Base-by-base conservation (phyloP, 306 rosid species). In the Betula pendula region DNA sequence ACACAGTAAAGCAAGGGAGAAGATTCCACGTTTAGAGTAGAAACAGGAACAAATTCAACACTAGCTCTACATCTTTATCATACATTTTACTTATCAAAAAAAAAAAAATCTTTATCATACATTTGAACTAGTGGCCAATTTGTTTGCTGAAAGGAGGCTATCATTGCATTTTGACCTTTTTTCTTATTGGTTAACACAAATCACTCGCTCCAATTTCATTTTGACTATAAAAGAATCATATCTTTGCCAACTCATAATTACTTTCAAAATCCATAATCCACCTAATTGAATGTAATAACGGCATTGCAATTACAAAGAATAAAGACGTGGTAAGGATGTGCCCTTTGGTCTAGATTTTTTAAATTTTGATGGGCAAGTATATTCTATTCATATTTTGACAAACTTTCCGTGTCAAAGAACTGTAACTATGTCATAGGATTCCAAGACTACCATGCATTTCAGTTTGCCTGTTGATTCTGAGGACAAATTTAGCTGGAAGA, bases 1-100 rank as follows among this genome's bases (percentile, higher is more conserved):
- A 81, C 84, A 78, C 75, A 68, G 45, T 71, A 38, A 81, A 71
- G 79, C 68, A 78, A 38, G 0, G 38, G 25, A 66, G 24, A 55
- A 56, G 5, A 70, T 72, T 31, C 40, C 25, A 52, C 45, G 27
- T 56, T 68, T n/a, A 62, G 55, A 3, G n/a, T 71, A 17, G 47
- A 45, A 8, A 35, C 22, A 44, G 15, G 53, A 56, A 43, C 13
- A 19, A 10, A 25, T 59, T 38, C 43, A 71, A 29, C 6, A 71
- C 2, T 25, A 17, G 24, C 63, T 22, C 19, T 5, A n/a, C 51
- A 27, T 60, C 29, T 69, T 52, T 38, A 25, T 47, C 67, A 62
- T 60, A 12, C 14, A 68, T 65, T 35, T 19, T n/a, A n/a, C n/a
- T n/a, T n/a, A n/a, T n/a, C n/a, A n/a, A n/a, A n/a, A n/a, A n/a